phyloP scores from a whole-genome alignment of 2,329 filamentous ascomycete species.

The Epichloe festucae region DNA sequence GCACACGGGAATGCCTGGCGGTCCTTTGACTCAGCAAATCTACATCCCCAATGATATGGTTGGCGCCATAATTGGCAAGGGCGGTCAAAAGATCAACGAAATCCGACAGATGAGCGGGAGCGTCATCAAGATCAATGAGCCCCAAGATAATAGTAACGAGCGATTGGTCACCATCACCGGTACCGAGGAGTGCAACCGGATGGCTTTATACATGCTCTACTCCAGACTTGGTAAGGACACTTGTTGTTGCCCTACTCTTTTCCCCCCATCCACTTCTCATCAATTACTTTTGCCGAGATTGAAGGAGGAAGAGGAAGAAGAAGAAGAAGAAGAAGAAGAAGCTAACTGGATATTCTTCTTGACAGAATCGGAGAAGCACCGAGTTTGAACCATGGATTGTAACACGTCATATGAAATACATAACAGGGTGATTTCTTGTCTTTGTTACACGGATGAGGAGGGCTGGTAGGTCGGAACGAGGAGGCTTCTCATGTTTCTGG shows the following conservation, averaged over 20 bases:
- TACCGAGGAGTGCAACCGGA: slow-evolving; percentile 96
- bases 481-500: neutral
- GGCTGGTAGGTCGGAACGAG: neutral
- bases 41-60: slow-evolving; percentile 99
- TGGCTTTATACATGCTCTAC: slow-evolving; percentile 99
- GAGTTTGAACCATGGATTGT: slow-evolving; percentile 18
- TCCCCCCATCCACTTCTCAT: neutral
- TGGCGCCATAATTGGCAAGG: slow-evolving; percentile 96
- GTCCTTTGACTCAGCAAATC: slow-evolving; percentile 88
- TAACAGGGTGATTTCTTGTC: neutral
- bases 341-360: slow-evolving; percentile 1
- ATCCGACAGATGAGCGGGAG: slow-evolving; percentile 94
- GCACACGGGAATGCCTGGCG: slow-evolving; percentile 44
- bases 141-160: slow-evolving; percentile 98
- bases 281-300: neutral
- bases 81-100: slow-evolving; percentile 98
- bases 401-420: neutral
- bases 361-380: slow-evolving; percentile 33
- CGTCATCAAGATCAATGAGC: slow-evolving; percentile 99
- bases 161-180: slow-evolving; percentile 93
- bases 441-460: neutral
- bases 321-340: neutral
- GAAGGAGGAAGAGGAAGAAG: neutral
- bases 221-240: slow-evolving; percentile 67
- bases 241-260: neutral